Evolutionary conservation across 2,329 filamentous ascomycete species (phyloP), one percentile per base, ranked within the genome.

Genomic region (Epichloe typhina): DNA sequence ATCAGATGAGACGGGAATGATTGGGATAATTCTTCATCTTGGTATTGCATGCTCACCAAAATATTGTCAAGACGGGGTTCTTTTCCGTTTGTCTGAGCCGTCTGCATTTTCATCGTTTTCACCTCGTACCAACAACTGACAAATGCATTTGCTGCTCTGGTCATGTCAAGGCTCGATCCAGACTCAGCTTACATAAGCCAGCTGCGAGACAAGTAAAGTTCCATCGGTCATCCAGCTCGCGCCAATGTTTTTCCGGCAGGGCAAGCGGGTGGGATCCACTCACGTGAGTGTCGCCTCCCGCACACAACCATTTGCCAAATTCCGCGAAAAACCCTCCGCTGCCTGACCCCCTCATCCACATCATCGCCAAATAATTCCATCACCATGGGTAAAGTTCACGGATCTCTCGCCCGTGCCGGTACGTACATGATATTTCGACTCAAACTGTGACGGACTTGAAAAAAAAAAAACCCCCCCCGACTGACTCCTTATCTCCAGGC

Each of bases 321-420:
- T 67, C 60, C 62, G 58, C 60, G 58, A 64, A 26, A 68, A 67
- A 61, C 50, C 53, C 56, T 55, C 47, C 21, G 46, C 46, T 42
- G 26, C 56, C 55, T 55, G 62, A 63, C 50, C 65, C 42, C 60
- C 62, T 56, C 64, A 66, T 59, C 58, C 59, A 63, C 65, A 64
- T 61, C 61, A 66, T 61, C 62, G 64, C 54, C 63, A 68, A 58
- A 59, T 56, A 61, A 21, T 66, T 66, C 63, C 65, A 62, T 66
- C 67, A 86, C 72, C 73, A 90, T 91, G 86, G 86, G 86, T 78
- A 91, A 91, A 79, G 86, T 91, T 74, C 87, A 91, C 84, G 87
- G 87, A 73, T 93, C 87, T 71, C 85, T 93, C 75, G 87, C 87
- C 73, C 87, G 88, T 88, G 88, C 87, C 62, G 72, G 72, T 72